A percentile compares a stretch with the other conserved stretches of the same genome.
These are phyloP conservation scores for Aspergillus texensis DNA, from an alignment of 2,329 filamentous ascomycete species.

Conservation along the genomic window DNA sequence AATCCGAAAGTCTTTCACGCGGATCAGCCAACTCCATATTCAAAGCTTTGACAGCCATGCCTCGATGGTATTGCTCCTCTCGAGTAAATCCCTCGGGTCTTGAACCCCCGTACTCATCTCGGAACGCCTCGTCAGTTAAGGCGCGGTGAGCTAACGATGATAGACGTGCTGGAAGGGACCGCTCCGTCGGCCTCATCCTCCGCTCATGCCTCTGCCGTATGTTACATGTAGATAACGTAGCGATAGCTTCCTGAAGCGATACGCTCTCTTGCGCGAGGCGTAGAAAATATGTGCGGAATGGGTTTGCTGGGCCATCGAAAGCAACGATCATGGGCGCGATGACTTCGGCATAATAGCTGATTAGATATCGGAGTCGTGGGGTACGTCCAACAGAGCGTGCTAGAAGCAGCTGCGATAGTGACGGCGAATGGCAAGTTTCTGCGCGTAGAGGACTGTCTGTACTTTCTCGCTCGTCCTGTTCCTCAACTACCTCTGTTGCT, in stretches of 20 bases:
- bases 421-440: constrained; percentile 29
- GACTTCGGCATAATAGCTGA: constrained; percentile 91
- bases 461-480: background rate
- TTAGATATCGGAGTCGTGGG: constrained; percentile 80
- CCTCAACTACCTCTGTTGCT: constrained; percentile 2
- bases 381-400: constrained; percentile 61
- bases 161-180: constrained; percentile 52
- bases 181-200: constrained; percentile 57
- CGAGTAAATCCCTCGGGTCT: constrained; percentile 63
- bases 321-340: constrained; percentile 91
- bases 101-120: constrained; percentile 44
- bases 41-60: constrained; percentile 78
- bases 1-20: constrained; percentile 76
- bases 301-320: constrained; percentile 83
- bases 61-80: constrained; percentile 82
- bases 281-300: constrained; percentile 81
- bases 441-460: constrained; percentile 18
- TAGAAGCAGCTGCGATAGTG: constrained; percentile 40
- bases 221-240: constrained; percentile 85
- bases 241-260: constrained; percentile 89
- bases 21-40: constrained; percentile 83
- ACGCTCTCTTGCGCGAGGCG: constrained; percentile 75
- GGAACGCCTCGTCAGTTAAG: constrained; percentile 41
- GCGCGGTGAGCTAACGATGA: constrained; percentile 51
- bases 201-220: constrained; percentile 73